Percentiles rank a stretch among this genome's conserved stretches.
These are phyloP conservation scores for Phytophthora cryptogea DNA, from an alignment of 352 stramenopile genomes.

Conservation along the genomic window DNA sequence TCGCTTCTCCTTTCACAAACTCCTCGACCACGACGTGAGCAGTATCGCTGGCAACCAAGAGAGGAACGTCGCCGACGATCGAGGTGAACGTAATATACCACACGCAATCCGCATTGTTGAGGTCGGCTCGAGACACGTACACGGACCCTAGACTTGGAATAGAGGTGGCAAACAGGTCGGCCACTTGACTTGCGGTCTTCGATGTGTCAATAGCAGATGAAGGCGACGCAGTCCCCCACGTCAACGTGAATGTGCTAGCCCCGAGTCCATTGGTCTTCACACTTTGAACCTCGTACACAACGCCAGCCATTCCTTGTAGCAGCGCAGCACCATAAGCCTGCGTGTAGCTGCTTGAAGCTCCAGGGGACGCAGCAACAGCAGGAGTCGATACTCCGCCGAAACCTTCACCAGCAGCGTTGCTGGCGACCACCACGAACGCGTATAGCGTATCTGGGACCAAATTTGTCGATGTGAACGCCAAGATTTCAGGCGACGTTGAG, in stretches of 20 bases:
- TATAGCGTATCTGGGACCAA: slow-evolving; percentile 92
- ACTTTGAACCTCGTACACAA: slow-evolving; percentile 96
- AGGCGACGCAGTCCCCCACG: slow-evolving; percentile 35
- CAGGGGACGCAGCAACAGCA: slow-evolving; percentile 92
- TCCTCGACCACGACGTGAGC: slow-evolving; percentile 73
- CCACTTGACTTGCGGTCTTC: slow-evolving; percentile 48
- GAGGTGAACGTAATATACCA: slow-evolving; percentile 90
- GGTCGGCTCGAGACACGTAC: slow-evolving; percentile 56
- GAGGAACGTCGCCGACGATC: slow-evolving; percentile 77
- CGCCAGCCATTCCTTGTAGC: slow-evolving; percentile 90
- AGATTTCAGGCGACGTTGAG: slow-evolving; percentile 74
- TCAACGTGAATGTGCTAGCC: slow-evolving; percentile 54
- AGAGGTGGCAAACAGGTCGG: slow-evolving; percentile 38
- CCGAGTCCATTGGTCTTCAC: slow-evolving; percentile 60
- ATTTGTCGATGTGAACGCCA: slow-evolving; percentile 75
- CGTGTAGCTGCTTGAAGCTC: slow-evolving; percentile 85
- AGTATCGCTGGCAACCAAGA: slow-evolving; percentile 58
- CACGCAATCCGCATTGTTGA: slow-evolving; percentile 56
- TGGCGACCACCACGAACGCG: slow-evolving; percentile 91
- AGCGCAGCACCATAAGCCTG: slow-evolving; percentile 90
- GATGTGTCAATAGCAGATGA: slow-evolving; percentile 49
- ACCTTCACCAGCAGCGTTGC: slow-evolving; percentile 92
- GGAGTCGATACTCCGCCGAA: slow-evolving; percentile 85
- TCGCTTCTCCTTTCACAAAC: slow-evolving; percentile 93
- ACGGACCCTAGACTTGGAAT: slow-evolving; percentile 53